These are phyloP conservation scores for Alternaria metachromatica DNA, from an alignment of 2,329 filamentous ascomycete genomes.

Conservation along the genomic window DNA sequence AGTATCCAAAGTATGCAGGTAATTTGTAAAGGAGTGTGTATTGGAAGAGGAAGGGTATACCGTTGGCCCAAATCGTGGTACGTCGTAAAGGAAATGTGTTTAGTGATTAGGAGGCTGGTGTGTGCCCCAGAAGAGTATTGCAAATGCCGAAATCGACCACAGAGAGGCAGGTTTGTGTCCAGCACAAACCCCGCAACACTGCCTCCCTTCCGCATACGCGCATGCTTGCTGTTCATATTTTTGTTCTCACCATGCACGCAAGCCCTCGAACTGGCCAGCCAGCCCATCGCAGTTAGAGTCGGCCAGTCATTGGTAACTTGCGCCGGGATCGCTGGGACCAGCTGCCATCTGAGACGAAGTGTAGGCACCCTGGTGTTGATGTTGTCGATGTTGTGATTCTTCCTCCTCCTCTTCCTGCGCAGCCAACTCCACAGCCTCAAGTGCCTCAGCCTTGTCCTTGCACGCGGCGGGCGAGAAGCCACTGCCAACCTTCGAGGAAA, in stretches of 20 bases:
- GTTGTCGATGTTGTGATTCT: conserved; percentile 30
- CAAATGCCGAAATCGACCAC: conserved; percentile 5
- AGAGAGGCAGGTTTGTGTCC: conserved; percentile 30
- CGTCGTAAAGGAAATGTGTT: conserved; percentile 32
- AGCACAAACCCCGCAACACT: conserved; percentile 36
- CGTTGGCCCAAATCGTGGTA: conserved; percentile 36
- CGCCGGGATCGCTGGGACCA: conserved; percentile 40
- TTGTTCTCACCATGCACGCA: conserved; percentile 33
- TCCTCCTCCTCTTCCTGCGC: conserved; percentile 29
- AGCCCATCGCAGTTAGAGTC: conserved; percentile 24
- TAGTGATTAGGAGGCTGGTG: conserved; percentile 38
- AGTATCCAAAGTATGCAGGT: conserved; percentile 18
- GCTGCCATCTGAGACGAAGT: conserved; percentile 40
- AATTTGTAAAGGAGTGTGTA: conserved; percentile 18
- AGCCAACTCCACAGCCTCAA: conserved; percentile 50
- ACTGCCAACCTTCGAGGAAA: conserved; percentile 87
- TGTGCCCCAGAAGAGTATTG: conserved; percentile 19
- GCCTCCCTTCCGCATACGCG: conserved; percentile 3
- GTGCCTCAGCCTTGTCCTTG: conserved; percentile 76
- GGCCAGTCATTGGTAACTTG: conserved; percentile 47
- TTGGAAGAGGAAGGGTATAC: conserved; percentile 33
- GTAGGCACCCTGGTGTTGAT: conserved; percentile 38
- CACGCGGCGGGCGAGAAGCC: conserved; percentile 89
- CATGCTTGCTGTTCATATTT: conserved; percentile 10
- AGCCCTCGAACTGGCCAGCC: conserved; percentile 30